phyloP scores from a whole-genome alignment of 805 yeast species.

The Allodekkera sacchari region DNA sequence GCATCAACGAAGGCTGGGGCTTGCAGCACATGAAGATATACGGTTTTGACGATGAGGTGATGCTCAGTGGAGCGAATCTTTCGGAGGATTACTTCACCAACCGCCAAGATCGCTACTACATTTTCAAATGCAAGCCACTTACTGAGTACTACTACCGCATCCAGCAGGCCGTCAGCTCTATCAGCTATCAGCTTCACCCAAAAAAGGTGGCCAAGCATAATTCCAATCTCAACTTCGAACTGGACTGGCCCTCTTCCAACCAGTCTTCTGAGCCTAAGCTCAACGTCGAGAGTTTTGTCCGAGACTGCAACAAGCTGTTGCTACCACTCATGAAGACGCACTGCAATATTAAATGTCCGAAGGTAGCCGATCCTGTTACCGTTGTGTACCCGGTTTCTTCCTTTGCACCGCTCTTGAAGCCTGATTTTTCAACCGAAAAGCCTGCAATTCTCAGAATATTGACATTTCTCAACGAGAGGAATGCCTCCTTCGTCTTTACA shows the following conservation, averaged over 20 bases:
- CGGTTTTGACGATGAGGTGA: conserved; percentile 86
- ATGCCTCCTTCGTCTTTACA: conserved; percentile 74
- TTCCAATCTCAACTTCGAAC: conserved; percentile 34
- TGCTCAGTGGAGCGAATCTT: conserved; percentile 85
- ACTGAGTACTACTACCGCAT: conserved; percentile 70
- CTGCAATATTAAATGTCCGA: conserved; percentile 13
- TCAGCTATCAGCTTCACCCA: conserved; percentile 61
- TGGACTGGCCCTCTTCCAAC: conserved; percentile 71
- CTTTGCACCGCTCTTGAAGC: conserved; percentile 69
- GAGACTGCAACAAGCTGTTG: conserved; percentile 48
- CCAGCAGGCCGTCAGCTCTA: conserved; percentile 54
- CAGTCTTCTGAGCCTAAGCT: conserved; percentile 58
- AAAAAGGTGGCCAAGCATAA: too few species aligned
- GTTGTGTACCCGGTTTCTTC: conserved; percentile 87
- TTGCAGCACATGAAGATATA: conserved; percentile 96
- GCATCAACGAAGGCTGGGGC: conserved; percentile 88
- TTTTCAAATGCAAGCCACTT: conserved; percentile 49
- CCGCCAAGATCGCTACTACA: conserved; percentile 87
- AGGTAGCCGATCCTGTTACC: conserved; percentile 32
- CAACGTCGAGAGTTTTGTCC: conserved; percentile 41
- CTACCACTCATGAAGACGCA: conserved; percentile 48
- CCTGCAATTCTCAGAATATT: conserved; percentile 56
- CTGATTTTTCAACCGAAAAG: conserved; percentile 74
- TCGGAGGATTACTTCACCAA: conserved; percentile 89
- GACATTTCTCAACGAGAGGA: conserved; percentile 45